Base-by-base conservation (phyloP, 768 basidiomycete species). In the Lentinula aciculospora region DNA sequence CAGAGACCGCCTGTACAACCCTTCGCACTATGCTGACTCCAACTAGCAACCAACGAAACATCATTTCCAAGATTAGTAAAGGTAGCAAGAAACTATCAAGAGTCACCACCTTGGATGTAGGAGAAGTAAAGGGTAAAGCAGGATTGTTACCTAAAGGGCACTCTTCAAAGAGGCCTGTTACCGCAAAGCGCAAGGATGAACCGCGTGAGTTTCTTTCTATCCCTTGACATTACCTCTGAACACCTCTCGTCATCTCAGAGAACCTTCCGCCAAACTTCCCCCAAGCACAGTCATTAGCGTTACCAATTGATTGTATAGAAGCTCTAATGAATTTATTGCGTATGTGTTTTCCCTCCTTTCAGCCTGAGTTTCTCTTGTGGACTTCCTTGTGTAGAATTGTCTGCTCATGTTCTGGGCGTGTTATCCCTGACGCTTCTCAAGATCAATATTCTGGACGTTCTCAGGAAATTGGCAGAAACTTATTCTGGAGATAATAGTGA, bases 361-460 rank as follows among this genome's bases (percentile, higher is more conserved):
- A 17, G 34, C 28, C 21, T 21, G 0, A 44, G 4, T 2, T 4
- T 42, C 17, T 8, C 28, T 19, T 27, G 6, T 13, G 17, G 21
- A 19, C 17, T n/a, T 37, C n/a, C n/a, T n/a, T 58, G 34, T 42
- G 13, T 61, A 89, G 86, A 83, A 58, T 76, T 84, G 61, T 72
- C 76, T 19, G 69, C 81, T 0, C 76, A 83, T 46, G 71, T 95
- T 42, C 77, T 92, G 17, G 88, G 90, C 2, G 63, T 93, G 8
- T 70, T 94, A 3, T 87, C 85, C 0, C 77, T 89, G 17, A 72
- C 80, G 2, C 70, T 94, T 4, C 74, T 81, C 17, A 87, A 86
- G 59, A 76, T 94, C 4, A 84, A 83, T 48, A 68, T 87, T 3
- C 76, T 98, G 25, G 82, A 85, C 54, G 71, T 85, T 15, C 76